Evolutionary conservation across 352 stramenopile genomes (phyloP).

Genomic region (Phytopythium sindhum): DNA sequence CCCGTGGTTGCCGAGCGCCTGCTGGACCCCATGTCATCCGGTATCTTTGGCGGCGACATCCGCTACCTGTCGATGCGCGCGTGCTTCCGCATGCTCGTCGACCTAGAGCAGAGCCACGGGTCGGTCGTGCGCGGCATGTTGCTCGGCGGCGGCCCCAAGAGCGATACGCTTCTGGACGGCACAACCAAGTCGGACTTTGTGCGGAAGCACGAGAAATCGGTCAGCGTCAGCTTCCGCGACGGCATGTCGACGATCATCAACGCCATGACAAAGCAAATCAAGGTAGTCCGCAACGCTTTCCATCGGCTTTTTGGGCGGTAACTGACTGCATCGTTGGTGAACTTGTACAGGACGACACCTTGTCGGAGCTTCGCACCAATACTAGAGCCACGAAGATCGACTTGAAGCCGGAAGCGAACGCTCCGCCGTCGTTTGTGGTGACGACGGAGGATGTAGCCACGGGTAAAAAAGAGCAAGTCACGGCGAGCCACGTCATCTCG

Average conservation of each 20-base stretch:
- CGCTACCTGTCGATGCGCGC: constrained; percentile 68
- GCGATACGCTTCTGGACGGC: constrained; percentile 63
- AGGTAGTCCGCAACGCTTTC: constrained; percentile 11
- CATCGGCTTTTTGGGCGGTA: not conserved
- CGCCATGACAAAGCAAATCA: constrained; percentile 38
- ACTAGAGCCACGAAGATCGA: constrained; percentile 30
- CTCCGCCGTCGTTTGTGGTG: constrained; percentile 30
- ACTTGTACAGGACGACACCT: constrained; percentile 23
- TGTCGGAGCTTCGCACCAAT: constrained; percentile 38
- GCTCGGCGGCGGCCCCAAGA: constrained; percentile 25
- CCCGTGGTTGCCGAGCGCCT: constrained; percentile 72
- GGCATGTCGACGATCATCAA: constrained; percentile 76
- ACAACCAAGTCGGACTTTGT: constrained; percentile 71
- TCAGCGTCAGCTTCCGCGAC: constrained; percentile 84
- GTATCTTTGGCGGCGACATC: constrained; percentile 88
- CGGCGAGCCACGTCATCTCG: constrained; percentile 71
- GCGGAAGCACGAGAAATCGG: constrained; percentile 52
- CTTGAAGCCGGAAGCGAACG: constrained; percentile 11
- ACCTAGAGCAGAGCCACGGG: constrained; percentile 73
- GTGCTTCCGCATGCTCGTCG: constrained; percentile 75
- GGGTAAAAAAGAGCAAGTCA: constrained; percentile 30
- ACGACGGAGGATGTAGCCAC: constrained; percentile 30
- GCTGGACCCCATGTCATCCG: constrained; percentile 75
- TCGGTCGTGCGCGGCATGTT: constrained; percentile 80
- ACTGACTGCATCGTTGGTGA: not conserved